Evolutionary conservation across 192 early-diverging fungal genomes (phyloP).

Genomic region (Coemansia sp.): DNA sequence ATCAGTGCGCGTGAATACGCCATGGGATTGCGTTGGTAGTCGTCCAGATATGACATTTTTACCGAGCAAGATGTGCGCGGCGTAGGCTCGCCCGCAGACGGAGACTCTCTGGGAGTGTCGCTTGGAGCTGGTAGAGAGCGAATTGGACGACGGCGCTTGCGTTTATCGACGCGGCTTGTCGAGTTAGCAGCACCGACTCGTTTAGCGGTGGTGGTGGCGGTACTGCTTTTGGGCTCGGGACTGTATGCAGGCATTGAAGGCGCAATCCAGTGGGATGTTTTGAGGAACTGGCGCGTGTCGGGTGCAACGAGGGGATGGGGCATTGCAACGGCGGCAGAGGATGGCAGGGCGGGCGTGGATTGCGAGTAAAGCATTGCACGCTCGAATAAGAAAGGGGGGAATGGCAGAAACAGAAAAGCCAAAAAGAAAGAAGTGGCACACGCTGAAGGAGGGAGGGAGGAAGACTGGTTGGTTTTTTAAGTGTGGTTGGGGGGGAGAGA

Average conservation of each 20-base stretch:
- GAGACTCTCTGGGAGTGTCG: neutral
- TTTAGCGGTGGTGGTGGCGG: neutral
- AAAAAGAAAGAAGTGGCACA: conserved; percentile 11
- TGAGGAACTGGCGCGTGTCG: conserved; percentile 3
- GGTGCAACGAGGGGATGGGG: neutral
- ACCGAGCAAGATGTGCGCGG: conserved; percentile 21
- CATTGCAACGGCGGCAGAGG: neutral
- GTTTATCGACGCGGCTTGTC: conserved; percentile 31
- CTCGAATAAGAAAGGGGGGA: neutral
- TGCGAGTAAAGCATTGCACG: conserved; percentile 6
- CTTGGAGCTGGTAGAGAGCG: conserved; percentile 23
- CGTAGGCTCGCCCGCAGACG: neutral
- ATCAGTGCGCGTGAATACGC: conserved; percentile 49
- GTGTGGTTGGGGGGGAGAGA: conserved; percentile 1
- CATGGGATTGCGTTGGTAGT: conserved; percentile 49
- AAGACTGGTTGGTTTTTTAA: neutral
- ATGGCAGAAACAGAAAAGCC: neutral
- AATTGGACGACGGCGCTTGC: conserved; percentile 38
- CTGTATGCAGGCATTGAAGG: conserved; percentile 1
- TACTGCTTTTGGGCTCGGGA: neutral
- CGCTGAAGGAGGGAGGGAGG: neutral
- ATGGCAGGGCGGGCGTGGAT: neutral
- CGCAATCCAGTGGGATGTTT: conserved; percentile 6
- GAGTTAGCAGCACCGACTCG: neutral
- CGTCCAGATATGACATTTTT: conserved; percentile 32